These are phyloP conservation scores for Choanephora cucurbitarum DNA, from an alignment of 371 early-diverging fungal genomes.

Conservation along the genomic window DNA sequence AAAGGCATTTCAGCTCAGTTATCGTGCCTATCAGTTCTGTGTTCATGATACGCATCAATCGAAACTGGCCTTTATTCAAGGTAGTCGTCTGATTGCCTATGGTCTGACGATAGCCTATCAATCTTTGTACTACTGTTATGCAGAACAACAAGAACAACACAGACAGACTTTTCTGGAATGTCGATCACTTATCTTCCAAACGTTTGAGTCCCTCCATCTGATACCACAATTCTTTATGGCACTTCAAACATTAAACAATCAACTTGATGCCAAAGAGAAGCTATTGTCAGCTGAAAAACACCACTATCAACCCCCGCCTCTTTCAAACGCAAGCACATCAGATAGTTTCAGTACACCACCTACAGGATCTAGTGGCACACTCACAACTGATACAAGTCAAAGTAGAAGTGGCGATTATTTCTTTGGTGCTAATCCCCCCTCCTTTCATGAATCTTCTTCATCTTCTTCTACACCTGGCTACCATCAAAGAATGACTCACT, in stretches of 20 bases:
- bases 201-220: constrained; percentile 14
- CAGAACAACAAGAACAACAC: neutral
- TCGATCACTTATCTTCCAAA: constrained; percentile 10
- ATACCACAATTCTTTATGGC: constrained; percentile 15
- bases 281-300: neutral
- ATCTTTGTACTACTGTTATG: constrained; percentile 3
- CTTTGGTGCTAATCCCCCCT: neutral
- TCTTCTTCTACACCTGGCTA: neutral
- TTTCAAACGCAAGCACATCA: too few species aligned
- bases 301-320: too few species aligned
- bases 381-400: neutral
- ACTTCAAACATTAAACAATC: constrained; percentile 10
- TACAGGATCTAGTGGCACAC: neutral
- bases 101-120: constrained; percentile 23
- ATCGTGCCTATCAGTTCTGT: constrained; percentile 12
- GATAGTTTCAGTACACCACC: neutral
- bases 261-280: constrained; percentile 7
- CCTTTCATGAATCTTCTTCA: neutral
- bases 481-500: neutral
- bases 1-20: constrained; percentile 5
- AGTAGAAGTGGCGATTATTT: neutral
- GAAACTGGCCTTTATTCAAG: constrained; percentile 21
- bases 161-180: constrained; percentile 1
- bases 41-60: constrained; percentile 8
- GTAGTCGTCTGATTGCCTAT: constrained; percentile 16